phyloP scores from a whole-genome alignment of 306 rosid genomes.

The Pterocarpus santalinus region DNA sequence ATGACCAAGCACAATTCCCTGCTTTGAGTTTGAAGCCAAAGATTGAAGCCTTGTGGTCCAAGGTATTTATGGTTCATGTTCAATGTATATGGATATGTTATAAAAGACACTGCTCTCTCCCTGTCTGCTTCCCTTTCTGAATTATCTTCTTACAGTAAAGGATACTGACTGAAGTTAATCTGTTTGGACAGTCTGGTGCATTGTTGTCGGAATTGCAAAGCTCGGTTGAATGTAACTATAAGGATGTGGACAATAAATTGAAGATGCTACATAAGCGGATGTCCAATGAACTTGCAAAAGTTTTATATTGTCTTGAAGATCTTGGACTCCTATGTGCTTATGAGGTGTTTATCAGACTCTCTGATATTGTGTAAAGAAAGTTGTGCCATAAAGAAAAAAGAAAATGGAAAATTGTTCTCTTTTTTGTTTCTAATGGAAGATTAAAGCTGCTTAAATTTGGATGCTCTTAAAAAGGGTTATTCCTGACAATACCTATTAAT shows the following conservation, averaged over 20 bases:
- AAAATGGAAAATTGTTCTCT: neutral
- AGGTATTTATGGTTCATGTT: constrained; percentile 60
- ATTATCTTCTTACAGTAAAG: constrained; percentile 19
- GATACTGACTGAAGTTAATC: constrained; percentile 43
- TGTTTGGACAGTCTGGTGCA: constrained; percentile 67
- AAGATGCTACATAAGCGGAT: constrained; percentile 63
- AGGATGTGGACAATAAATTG: constrained; percentile 60
- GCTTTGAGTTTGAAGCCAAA: constrained; percentile 68
- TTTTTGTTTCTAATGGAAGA: constrained; percentile 14
- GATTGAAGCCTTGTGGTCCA: constrained; percentile 74
- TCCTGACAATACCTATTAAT: neutral
- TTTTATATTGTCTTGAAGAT: constrained; percentile 80
- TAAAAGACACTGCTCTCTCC: neutral
- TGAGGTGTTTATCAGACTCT: constrained; percentile 71
- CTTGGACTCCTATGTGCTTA: constrained; percentile 87
- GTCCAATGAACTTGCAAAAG: constrained; percentile 66
- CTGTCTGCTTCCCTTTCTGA: neutral
- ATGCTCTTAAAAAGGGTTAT: constrained; percentile 22
- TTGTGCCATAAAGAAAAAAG: constrained; percentile 16
- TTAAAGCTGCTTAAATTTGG: constrained; percentile 10
- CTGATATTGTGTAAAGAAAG: neutral
- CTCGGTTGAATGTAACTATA: constrained; percentile 49
- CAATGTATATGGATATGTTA: constrained; percentile 22
- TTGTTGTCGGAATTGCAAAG: constrained; percentile 61
- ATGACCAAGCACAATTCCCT: constrained; percentile 59